Conservation (phyloP, 2,329 filamentous ascomycete species). For the Monosporascus sp. region DNA sequence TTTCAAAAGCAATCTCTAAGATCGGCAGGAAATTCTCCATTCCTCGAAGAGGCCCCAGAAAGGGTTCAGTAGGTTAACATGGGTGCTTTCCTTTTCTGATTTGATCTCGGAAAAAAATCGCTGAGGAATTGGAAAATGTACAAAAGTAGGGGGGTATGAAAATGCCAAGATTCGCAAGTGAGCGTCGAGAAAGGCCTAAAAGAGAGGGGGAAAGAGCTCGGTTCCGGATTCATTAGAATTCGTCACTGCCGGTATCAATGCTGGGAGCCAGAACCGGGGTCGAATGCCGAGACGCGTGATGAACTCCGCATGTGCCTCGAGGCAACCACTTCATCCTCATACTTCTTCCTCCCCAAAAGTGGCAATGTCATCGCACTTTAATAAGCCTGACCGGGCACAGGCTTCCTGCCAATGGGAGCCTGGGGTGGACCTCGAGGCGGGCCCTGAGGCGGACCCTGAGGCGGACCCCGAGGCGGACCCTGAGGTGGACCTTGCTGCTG, state of each 20-base stretch:
- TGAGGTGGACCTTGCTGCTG: slow-evolving; percentile 25
- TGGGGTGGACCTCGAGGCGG: slow-evolving; percentile 27
- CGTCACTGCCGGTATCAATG: slow-evolving; percentile 17
- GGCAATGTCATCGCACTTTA: slow-evolving; percentile 17
- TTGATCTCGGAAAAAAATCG: neutral
- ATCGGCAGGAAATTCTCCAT: neutral
- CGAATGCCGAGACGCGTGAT: slow-evolving; percentile 3
- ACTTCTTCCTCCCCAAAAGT: neutral
- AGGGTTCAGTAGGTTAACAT: neutral
- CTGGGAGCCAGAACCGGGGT: slow-evolving; percentile 2
- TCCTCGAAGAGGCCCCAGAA: neutral
- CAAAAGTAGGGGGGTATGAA: slow-evolving; percentile 3
- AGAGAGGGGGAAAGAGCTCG: slow-evolving; percentile 5
- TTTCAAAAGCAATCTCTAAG: too few species aligned
- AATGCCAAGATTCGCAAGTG: slow-evolving; percentile 20
- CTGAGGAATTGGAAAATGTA: neutral
- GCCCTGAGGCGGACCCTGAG: slow-evolving; percentile 35
- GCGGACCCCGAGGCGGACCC: slow-evolving; percentile 33
- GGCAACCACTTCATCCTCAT: neutral
- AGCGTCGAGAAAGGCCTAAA: slow-evolving; percentile 29
- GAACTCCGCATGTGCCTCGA: neutral
- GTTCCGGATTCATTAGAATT: slow-evolving; percentile 24
- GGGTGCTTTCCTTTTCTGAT: neutral
- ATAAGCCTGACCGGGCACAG: slow-evolving; percentile 51
- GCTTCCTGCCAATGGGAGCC: slow-evolving; percentile 42